phyloP scores from a whole-genome alignment of 177 flowering plant genomes.

The Vitis hybrid region DNA sequence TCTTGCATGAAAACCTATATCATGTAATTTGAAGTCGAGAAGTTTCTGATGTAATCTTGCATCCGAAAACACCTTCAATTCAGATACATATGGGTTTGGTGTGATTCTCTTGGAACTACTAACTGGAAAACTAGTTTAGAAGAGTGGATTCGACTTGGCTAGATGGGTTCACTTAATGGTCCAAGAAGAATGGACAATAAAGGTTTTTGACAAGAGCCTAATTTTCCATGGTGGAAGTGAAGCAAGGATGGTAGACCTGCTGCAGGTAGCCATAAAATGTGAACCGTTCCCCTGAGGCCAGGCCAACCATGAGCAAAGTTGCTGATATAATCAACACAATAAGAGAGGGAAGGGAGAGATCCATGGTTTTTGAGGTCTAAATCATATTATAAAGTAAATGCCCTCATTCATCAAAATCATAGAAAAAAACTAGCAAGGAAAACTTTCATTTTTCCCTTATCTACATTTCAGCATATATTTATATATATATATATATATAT shows the following conservation, averaged over 20 bases:
- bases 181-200: slow-evolving; percentile 63
- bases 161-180: slow-evolving; percentile 64
- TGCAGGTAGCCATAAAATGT: slow-evolving; percentile 62
- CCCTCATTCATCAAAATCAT: background rate
- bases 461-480: too few relatives aligned
- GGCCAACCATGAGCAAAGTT: slow-evolving; percentile 54
- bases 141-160: slow-evolving; percentile 42
- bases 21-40: too few relatives aligned
- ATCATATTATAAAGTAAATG: background rate
- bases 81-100: slow-evolving; percentile 35
- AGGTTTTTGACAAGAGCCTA: slow-evolving; percentile 57
- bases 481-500: too few relatives aligned
- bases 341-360: slow-evolving; percentile 57
- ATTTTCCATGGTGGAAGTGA: slow-evolving; percentile 50
- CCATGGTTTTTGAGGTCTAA: slow-evolving; percentile 16
- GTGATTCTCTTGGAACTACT: slow-evolving; percentile 66
- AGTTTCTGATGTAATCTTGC: too few relatives aligned
- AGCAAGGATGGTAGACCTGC: slow-evolving; percentile 59
- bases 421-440: background rate
- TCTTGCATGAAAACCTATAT: too few relatives aligned
- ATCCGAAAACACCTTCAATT: too few relatives aligned
- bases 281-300: slow-evolving; percentile 37
- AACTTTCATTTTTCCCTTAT: background rate
- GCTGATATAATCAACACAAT: slow-evolving; percentile 40
- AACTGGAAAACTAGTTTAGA: slow-evolving; percentile 55